Percentiles rank a stretch among this genome's conserved stretches.
Conservation (phyloP, 2,329 filamentous ascomycete species). For the Talaromyces sp. region DNA sequence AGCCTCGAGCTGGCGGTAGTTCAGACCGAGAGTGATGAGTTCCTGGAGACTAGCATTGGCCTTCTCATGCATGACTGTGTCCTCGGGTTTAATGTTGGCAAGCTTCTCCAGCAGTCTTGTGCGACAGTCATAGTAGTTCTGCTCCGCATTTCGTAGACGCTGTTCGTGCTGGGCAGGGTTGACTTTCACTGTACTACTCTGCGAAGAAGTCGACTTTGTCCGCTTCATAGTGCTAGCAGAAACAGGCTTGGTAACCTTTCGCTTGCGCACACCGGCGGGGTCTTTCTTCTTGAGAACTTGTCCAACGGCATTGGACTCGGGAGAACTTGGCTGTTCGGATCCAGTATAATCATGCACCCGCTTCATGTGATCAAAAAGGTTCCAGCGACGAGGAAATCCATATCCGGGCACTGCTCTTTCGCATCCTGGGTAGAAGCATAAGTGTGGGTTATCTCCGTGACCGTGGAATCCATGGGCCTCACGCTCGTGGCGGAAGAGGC, state of each 20-base stretch:
- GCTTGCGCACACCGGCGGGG: conserved; percentile 34
- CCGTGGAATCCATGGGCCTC: conserved; percentile 95
- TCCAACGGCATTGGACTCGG: conserved; percentile 31
- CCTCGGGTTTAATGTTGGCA: conserved; percentile 38
- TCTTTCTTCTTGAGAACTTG: conserved; percentile 40
- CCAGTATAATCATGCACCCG: conserved; percentile 69
- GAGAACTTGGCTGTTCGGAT: conserved; percentile 42
- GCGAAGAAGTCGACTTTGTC: conserved; percentile 39
- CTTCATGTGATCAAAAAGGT: conserved; percentile 95
- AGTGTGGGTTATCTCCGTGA: conserved; percentile 86
- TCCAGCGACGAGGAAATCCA: conserved; percentile 93
- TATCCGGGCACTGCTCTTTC: conserved; percentile 77
- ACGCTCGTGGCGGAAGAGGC: conserved; percentile 87
- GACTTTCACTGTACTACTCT: conserved; percentile 32
- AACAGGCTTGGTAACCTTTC: conserved; percentile 34
- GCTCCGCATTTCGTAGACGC: conserved; percentile 41
- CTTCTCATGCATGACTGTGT: conserved; percentile 41
- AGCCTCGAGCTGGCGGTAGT: conserved; percentile 42
- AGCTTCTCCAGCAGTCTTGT: conserved; percentile 39
- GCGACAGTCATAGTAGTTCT: conserved; percentile 42
- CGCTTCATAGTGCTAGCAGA: conserved; percentile 42
- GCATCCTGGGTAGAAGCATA: conserved; percentile 83
- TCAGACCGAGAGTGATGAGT: conserved; percentile 41
- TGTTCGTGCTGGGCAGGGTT: conserved; percentile 34
- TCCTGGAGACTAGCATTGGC: conserved; percentile 45